phyloP scores from a whole-genome alignment of 306 rosid species.

The Sindora glabra region DNA sequence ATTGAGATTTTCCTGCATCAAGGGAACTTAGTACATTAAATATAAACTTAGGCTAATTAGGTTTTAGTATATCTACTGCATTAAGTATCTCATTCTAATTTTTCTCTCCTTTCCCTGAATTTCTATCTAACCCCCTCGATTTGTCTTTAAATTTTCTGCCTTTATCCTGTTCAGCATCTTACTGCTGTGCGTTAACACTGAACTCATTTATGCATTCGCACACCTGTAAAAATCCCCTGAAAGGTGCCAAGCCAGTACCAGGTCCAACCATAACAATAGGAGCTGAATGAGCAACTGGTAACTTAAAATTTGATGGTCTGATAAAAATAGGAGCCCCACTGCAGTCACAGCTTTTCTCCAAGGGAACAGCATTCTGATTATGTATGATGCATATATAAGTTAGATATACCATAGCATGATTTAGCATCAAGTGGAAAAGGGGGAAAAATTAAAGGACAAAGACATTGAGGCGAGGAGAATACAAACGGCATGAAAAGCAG shows the following conservation, averaged over 20 bases:
- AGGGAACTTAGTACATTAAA: neutral
- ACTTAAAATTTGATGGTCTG: conserved; percentile 84
- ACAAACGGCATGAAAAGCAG: neutral
- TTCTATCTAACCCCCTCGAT: neutral
- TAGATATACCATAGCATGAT: conserved; percentile 13
- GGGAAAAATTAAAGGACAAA: neutral
- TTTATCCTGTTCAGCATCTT: neutral
- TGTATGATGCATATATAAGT: conserved; percentile 15
- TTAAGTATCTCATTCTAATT: neutral
- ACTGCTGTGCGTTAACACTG: neutral
- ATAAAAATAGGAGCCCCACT: conserved; percentile 89
- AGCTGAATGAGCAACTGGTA: conserved; percentile 61
- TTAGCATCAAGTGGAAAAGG: neutral
- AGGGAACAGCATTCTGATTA: conserved; percentile 66
- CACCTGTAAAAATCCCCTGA: conserved; percentile 97
- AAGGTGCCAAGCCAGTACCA: conserved; percentile 98
- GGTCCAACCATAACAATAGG: conserved; percentile 94
- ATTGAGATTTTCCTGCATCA: neutral
- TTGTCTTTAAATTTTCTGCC: neutral
- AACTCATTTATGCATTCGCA: conserved; percentile 11
- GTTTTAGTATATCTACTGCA: too few species aligned
- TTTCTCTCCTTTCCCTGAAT: conserved; percentile 1
- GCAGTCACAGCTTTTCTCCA: conserved; percentile 62
- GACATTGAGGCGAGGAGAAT: neutral
- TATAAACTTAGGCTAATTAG: neutral